Evolutionary conservation across 2,329 filamentous ascomycete species (phyloP).

Genomic region (Phialophora tarda): DNA sequence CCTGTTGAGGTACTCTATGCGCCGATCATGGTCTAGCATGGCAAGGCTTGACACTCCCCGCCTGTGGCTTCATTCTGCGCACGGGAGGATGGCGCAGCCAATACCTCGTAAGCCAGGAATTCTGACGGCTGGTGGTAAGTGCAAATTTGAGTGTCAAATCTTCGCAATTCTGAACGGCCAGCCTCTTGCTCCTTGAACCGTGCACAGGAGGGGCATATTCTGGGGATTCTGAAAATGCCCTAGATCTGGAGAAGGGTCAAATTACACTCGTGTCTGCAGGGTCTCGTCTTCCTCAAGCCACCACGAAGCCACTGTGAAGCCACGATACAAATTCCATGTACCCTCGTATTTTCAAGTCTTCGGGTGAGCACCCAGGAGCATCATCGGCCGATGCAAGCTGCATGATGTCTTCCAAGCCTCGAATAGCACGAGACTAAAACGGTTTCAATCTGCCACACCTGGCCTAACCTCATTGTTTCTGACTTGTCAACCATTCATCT

Average conservation of each 20-base stretch:
- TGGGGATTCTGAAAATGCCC: not conserved
- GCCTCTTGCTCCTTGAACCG: not conserved
- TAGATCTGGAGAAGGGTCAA: not conserved
- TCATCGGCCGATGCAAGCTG: constrained; percentile 19
- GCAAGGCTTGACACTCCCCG: constrained; percentile 6
- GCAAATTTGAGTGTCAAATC: not conserved
- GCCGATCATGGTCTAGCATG: constrained; percentile 9
- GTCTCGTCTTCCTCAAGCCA: not conserved
- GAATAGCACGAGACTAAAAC: constrained; percentile 12
- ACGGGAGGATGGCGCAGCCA: not conserved
- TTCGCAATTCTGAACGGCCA: not conserved
- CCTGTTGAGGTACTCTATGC: not conserved
- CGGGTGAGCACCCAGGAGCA: not conserved
- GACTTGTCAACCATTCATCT: constrained; percentile 11
- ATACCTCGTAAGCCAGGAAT: not conserved
- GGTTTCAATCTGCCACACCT: constrained; percentile 21
- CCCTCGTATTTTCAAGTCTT: not conserved
- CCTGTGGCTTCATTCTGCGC: not conserved
- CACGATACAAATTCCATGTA: not conserved
- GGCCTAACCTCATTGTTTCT: constrained; percentile 13
- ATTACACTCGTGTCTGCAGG: constrained; percentile 10
- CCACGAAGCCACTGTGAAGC: not conserved
- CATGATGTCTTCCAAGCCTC: constrained; percentile 18
- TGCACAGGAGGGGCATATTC: not conserved
- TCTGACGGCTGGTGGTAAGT: not conserved